phyloP scores from a whole-genome alignment of 768 basidiomycete genomes.

The Boletus subcaerulescens region DNA sequence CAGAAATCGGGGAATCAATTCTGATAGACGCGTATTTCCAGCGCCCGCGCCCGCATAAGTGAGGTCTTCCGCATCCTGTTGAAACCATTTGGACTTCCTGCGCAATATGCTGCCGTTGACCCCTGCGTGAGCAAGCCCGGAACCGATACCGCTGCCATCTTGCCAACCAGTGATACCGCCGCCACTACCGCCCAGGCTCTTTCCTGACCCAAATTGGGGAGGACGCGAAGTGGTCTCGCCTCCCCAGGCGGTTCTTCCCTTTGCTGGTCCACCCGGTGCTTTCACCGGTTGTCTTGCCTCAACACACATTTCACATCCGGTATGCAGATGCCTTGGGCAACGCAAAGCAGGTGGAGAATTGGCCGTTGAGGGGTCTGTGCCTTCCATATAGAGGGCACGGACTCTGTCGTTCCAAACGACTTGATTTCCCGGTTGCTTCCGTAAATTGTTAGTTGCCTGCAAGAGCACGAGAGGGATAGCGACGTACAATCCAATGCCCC shows the following conservation, averaged over 20 bases:
- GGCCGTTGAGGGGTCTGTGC: conserved; percentile 58
- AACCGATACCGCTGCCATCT: conserved; percentile 71
- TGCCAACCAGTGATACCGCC: conserved; percentile 70
- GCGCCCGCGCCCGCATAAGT: conserved; percentile 38
- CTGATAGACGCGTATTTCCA: conserved; percentile 62
- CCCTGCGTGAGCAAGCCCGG: conserved; percentile 60
- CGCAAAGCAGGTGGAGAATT: conserved; percentile 62
- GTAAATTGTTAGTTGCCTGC: background rate
- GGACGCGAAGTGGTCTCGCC: conserved; percentile 24
- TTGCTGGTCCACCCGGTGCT: conserved; percentile 24
- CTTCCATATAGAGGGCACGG: conserved; percentile 52
- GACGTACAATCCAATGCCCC: conserved; percentile 14
- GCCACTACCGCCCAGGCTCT: conserved; percentile 29
- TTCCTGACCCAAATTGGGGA: conserved; percentile 16
- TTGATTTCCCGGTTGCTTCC: conserved; percentile 15
- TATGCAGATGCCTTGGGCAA: conserved; percentile 72
- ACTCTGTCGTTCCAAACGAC: conserved; percentile 40
- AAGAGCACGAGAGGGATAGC: background rate
- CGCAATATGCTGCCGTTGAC: conserved; percentile 57
- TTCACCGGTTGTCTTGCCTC: conserved; percentile 46
- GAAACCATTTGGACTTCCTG: conserved; percentile 38
- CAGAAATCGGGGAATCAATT: conserved; percentile 69
- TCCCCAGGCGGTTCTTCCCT: conserved; percentile 27
- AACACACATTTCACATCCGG: conserved; percentile 75
- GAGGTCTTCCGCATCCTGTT: conserved; percentile 20